Percentiles rank a stretch among this genome's conserved stretches.
Evolutionary conservation across 129 eudicot genomes (phyloP).

Genomic region (Tagetes erecta): DNA sequence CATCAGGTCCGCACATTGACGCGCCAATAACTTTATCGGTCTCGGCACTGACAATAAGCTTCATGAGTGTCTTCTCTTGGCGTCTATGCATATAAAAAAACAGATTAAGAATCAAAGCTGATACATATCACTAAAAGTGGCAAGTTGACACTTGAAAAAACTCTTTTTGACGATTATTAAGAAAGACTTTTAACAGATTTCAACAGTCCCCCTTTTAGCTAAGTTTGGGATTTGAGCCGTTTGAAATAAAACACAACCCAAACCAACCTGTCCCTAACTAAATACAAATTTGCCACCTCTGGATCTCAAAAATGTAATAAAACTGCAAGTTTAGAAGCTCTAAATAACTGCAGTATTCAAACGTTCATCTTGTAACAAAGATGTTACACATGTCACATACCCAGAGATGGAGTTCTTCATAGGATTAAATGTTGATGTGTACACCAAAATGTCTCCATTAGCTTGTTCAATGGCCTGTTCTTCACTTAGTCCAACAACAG

Average conservation of each 20-base stretch:
- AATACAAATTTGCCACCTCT: background rate
- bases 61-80: constrained; percentile 92
- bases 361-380: background rate
- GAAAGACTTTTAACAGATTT: background rate
- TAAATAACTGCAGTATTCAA: background rate
- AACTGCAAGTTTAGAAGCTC: background rate
- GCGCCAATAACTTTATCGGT: constrained; percentile 98
- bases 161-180: background rate
- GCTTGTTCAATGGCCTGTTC: constrained; percentile 86
- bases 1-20: constrained; percentile 99
- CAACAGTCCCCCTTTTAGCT: background rate
- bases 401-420: constrained; percentile 94
- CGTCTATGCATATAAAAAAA: constrained; percentile 45
- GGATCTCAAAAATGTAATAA: background rate
- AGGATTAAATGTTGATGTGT: constrained; percentile 90
- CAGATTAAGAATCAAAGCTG: background rate
- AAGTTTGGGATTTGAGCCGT: background rate
- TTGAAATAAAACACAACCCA: constrained; percentile 2
- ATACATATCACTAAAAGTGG: background rate
- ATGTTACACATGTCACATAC: constrained; percentile 39
- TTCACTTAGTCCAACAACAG: constrained; percentile 96
- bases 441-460: constrained; percentile 72
- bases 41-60: constrained; percentile 83
- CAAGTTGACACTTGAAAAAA: background rate
- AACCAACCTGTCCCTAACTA: background rate